Conservation (phyloP, 176 grass and related monocot species). For the Phoenix dactylifera region DNA sequence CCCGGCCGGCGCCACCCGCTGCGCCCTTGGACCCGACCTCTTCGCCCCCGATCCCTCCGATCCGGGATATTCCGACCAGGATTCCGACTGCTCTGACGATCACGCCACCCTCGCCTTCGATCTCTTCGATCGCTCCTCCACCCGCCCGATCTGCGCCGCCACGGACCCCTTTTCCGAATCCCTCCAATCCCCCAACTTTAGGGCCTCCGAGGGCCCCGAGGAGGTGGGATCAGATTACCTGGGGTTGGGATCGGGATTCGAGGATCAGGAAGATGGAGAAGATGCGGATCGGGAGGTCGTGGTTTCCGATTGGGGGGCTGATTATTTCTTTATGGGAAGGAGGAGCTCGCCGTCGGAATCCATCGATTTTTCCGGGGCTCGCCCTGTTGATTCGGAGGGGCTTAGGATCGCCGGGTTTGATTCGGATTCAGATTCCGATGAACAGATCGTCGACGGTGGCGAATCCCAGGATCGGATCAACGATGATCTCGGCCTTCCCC, state of each 20-base stretch:
- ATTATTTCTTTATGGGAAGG: constrained; percentile 10
- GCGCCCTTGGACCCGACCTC: constrained; percentile 30
- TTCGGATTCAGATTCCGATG: constrained; percentile 15
- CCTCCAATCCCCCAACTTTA: too few species aligned
- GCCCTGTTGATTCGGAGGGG: neutral
- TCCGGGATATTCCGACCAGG: constrained; percentile 8
- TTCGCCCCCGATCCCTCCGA: constrained; percentile 27
- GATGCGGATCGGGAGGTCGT: neutral
- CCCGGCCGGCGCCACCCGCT: neutral
- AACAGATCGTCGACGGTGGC: constrained; percentile 5
- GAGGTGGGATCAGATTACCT: constrained; percentile 27
- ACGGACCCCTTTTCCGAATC: constrained; percentile 2
- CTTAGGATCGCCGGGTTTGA: constrained; percentile 1
- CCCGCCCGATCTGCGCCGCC: constrained; percentile 2
- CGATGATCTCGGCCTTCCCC: constrained; percentile 22
- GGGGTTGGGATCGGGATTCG: constrained; percentile 18
- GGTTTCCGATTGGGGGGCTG: constrained; percentile 1
- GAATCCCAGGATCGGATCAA: neutral
- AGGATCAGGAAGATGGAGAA: neutral
- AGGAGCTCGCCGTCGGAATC: constrained; percentile 1
- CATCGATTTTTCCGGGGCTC: constrained; percentile 12
- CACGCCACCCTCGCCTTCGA: neutral
- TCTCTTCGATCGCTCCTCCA: neutral
- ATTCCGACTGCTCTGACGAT: neutral
- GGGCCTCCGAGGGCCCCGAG: neutral